Percentiles rank a stretch among this genome's conserved stretches.
Evolutionary conservation across 768 basidiomycete species (phyloP).

Genomic region (Tulasnella calospora): DNA sequence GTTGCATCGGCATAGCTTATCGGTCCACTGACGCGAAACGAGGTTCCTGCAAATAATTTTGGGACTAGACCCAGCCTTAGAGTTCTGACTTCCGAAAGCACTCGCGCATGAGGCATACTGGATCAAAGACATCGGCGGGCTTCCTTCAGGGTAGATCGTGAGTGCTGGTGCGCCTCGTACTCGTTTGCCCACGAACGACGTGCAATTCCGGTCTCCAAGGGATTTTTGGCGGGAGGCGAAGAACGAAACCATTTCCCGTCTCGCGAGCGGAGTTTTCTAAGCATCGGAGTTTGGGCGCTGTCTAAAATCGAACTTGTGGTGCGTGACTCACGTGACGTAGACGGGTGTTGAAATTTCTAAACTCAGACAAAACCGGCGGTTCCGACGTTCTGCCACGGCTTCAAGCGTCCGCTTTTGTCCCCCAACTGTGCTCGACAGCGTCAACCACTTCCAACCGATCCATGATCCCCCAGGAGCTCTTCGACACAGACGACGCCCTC

Average conservation of each 20-base stretch:
- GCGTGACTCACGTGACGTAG: slow-evolving; percentile 2
- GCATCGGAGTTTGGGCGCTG: slow-evolving; percentile 3
- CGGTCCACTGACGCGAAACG: background rate
- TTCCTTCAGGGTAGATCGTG: slow-evolving; percentile 5
- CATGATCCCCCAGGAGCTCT: slow-evolving; percentile 18
- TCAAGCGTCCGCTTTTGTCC: background rate
- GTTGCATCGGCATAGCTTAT: slow-evolving; percentile 7
- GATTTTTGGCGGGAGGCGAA: background rate
- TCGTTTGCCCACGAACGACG: background rate
- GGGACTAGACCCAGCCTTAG: background rate
- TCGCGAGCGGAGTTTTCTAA: background rate
- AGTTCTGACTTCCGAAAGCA: background rate
- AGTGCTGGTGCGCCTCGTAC: background rate
- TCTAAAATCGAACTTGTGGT: background rate
- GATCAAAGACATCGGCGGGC: background rate
- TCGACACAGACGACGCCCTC: slow-evolving; percentile 13
- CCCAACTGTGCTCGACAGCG: background rate
- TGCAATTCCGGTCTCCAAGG: background rate
- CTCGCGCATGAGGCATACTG: slow-evolving; percentile 1
- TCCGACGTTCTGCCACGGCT: background rate
- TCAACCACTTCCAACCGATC: background rate
- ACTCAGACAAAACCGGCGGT: background rate
- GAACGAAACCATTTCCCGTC: background rate
- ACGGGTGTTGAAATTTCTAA: slow-evolving; percentile 2
- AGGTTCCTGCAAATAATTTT: background rate